A percentile compares a stretch with the other conserved stretches of the same genome.
phyloP scores from a whole-genome alignment of 2,329 filamentous ascomycete species.

The Neoascochyta sp. region DNA sequence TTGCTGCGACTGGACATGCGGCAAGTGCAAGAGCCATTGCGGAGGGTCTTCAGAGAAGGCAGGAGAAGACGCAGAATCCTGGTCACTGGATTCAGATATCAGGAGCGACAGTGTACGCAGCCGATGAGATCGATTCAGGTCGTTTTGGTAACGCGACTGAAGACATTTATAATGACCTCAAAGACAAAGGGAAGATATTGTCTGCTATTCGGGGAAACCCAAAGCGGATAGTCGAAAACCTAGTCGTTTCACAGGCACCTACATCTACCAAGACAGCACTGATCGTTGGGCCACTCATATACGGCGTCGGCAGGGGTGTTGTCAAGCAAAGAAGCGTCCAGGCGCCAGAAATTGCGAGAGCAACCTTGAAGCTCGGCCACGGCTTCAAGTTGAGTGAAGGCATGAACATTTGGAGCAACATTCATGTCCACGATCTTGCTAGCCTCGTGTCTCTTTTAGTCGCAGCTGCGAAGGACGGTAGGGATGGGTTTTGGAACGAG shows the following conservation, averaged over 20 bases:
- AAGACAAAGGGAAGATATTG: constrained; percentile 6
- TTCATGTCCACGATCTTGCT: constrained; percentile 58
- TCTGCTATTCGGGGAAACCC: constrained; percentile 5
- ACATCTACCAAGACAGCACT: constrained; percentile 36
- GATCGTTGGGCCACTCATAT: constrained; percentile 61
- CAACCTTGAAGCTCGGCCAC: constrained; percentile 48
- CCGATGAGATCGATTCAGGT: constrained; percentile 6
- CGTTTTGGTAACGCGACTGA: constrained; percentile 6
- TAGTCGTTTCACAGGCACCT: constrained; percentile 8
- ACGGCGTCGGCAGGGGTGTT: constrained; percentile 54
- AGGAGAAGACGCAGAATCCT: constrained; percentile 3
- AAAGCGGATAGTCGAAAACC: constrained; percentile 15
- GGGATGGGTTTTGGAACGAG: constrained; percentile 47
- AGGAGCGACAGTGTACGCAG: constrained; percentile 8
- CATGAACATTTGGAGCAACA: constrained; percentile 51
- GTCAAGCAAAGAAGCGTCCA: constrained; percentile 53
- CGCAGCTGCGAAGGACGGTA: constrained; percentile 44
- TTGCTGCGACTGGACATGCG: constrained; percentile 10
- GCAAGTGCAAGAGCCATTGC: constrained; percentile 10
- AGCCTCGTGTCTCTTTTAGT: constrained; percentile 51
- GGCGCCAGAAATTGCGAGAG: constrained; percentile 50
- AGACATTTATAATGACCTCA: constrained; percentile 7
- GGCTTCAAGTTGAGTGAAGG: constrained; percentile 54
- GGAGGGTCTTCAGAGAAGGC: constrained; percentile 6
- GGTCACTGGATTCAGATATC: constrained; percentile 12